Evolutionary conservation across 805 yeast genomes (phyloP).

Genomic region (Lipomyces lipofer): DNA sequence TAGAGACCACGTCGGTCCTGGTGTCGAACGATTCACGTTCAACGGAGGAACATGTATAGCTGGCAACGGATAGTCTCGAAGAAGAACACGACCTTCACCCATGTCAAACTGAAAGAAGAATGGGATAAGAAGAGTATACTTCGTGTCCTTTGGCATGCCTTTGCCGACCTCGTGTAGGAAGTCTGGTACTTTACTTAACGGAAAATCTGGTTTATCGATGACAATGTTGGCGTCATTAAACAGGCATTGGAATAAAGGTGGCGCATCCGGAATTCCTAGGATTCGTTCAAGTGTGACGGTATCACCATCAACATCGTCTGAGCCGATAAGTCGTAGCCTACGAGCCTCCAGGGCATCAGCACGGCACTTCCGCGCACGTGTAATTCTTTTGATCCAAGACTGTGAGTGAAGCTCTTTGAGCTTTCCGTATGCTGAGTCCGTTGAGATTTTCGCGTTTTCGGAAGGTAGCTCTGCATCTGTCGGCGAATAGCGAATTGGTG

Average conservation of each 20-base stretch:
- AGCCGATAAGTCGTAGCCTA: slow-evolving; percentile 44
- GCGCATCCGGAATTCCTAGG: slow-evolving; percentile 49
- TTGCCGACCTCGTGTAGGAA: slow-evolving; percentile 75
- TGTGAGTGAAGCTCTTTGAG: slow-evolving; percentile 52
- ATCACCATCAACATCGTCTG: slow-evolving; percentile 38
- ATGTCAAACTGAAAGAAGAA: slow-evolving; percentile 55
- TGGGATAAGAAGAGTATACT: slow-evolving; percentile 70
- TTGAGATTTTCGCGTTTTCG: slow-evolving; percentile 30
- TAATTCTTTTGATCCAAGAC: slow-evolving; percentile 72
- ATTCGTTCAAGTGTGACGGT: slow-evolving; percentile 50
- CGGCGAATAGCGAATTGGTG: slow-evolving; percentile 25
- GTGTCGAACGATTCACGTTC: slow-evolving; percentile 41
- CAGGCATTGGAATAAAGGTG: slow-evolving; percentile 55
- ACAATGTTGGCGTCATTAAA: slow-evolving; percentile 52
- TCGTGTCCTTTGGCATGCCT: slow-evolving; percentile 72
- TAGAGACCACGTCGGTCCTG: slow-evolving; percentile 40
- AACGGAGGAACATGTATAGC: slow-evolving; percentile 67
- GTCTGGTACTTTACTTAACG: slow-evolving; percentile 53
- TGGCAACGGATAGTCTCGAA: slow-evolving; percentile 87
- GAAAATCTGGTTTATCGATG: slow-evolving; percentile 53
- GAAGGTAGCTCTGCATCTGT: slow-evolving; percentile 29
- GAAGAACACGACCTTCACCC: slow-evolving; percentile 63
- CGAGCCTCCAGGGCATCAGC: slow-evolving; percentile 41
- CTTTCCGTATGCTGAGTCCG: slow-evolving; percentile 40
- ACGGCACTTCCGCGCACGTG: slow-evolving; percentile 39